Conservation (phyloP, 2,329 filamentous ascomycete genomes). For the Orbilia blumenaviensis region DNA sequence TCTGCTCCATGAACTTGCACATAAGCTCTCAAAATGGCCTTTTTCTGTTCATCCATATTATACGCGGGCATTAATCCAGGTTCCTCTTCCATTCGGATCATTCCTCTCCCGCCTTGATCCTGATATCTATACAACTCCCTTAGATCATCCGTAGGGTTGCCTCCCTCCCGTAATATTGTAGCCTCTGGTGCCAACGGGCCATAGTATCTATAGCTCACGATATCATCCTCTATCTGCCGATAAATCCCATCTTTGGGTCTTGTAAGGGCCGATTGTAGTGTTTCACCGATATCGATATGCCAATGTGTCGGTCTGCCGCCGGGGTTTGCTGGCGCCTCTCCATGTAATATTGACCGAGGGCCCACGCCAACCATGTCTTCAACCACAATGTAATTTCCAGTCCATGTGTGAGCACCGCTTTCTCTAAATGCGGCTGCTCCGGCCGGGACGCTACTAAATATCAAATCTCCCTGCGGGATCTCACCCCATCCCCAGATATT, state of each 20-base stretch:
- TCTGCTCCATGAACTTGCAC: background rate
- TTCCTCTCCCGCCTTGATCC: background rate
- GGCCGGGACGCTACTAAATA: background rate
- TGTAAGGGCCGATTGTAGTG: background rate
- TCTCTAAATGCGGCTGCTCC: background rate
- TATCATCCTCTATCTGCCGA: background rate
- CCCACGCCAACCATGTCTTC: background rate
- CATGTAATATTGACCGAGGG: background rate
- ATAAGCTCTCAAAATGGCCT: background rate
- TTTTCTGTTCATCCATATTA: background rate
- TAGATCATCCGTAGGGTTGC: background rate
- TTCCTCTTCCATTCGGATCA: background rate
- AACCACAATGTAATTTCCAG: conserved; percentile 4
- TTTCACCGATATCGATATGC: background rate
- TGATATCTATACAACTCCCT: background rate
- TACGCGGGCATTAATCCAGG: background rate
- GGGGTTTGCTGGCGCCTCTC: background rate
- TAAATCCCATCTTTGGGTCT: background rate
- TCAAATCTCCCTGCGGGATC: background rate
- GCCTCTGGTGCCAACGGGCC: background rate
- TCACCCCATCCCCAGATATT: conserved; percentile 16
- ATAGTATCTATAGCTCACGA: background rate
- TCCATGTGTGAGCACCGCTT: background rate
- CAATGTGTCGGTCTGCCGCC: background rate
- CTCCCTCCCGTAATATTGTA: background rate